phyloP scores from a whole-genome alignment of 345 rosid species.

The Arabidopsis thaliana region DNA sequence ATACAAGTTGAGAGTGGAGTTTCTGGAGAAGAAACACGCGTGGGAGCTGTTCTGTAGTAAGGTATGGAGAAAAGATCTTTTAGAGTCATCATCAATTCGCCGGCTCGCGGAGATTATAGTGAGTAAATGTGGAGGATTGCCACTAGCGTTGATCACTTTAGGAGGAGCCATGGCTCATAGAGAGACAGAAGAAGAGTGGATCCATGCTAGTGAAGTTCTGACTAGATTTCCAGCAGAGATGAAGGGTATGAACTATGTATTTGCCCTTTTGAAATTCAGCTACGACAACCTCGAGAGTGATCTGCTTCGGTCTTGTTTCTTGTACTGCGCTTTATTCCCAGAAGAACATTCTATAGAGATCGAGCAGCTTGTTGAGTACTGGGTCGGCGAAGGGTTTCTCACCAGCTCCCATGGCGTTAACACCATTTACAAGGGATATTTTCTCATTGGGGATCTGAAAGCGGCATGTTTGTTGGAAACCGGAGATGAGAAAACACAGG shows the following conservation, averaged over 20 bases:
- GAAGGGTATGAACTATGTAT: slow-evolving; percentile 55
- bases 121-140: slow-evolving; percentile 58
- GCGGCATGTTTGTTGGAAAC: slow-evolving; percentile 42
- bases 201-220: slow-evolving; percentile 47
- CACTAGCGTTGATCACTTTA: slow-evolving; percentile 54
- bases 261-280: slow-evolving; percentile 51
- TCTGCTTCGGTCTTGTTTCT: slow-evolving; percentile 51
- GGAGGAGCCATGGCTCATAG: slow-evolving; percentile 57
- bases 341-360: slow-evolving; percentile 50
- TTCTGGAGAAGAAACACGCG: slow-evolving; percentile 30
- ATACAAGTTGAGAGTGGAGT: slow-evolving; percentile 41
- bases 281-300: slow-evolving; percentile 53
- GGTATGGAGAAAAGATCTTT: slow-evolving; percentile 37
- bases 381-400: slow-evolving; percentile 56
- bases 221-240: slow-evolving; percentile 47
- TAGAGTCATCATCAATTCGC: slow-evolving; percentile 42
- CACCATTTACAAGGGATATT: slow-evolving; percentile 45
- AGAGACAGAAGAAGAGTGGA: slow-evolving; percentile 58
- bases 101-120: slow-evolving; percentile 46
- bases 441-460: slow-evolving; percentile 47
- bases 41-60: slow-evolving; percentile 43
- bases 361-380: slow-evolving; percentile 50
- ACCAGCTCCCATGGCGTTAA: slow-evolving; percentile 29
- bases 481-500: slow-evolving; percentile 41
- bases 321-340: slow-evolving; percentile 57